These are phyloP conservation scores for Litchi chinensis DNA, from an alignment of 345 rosid genomes.

Conservation along the genomic window DNA sequence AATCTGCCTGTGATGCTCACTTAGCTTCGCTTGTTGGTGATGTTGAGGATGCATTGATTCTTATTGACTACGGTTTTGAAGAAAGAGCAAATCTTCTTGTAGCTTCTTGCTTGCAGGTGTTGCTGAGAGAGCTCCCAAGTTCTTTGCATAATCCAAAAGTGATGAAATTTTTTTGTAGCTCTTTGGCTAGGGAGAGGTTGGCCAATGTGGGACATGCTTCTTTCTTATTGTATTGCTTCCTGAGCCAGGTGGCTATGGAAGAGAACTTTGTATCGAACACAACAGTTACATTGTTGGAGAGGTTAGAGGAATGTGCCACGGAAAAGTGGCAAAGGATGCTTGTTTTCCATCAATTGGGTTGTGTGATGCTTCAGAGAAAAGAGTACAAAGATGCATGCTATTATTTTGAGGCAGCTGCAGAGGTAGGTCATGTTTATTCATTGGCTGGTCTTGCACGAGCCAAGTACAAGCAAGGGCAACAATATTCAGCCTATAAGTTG, in stretches of 20 bases:
- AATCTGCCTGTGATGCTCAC: constrained; percentile 69
- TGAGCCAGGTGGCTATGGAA: constrained; percentile 80
- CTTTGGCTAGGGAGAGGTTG: constrained; percentile 61
- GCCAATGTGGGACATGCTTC: constrained; percentile 62
- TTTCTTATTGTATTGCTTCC: constrained; percentile 78
- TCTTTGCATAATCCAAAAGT: constrained; percentile 52
- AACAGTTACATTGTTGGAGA: constrained; percentile 59
- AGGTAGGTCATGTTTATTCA: constrained; percentile 83
- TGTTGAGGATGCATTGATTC: constrained; percentile 62
- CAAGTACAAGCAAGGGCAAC: constrained; percentile 73
- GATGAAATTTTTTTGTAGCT: constrained; percentile 59
- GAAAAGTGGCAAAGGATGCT: constrained; percentile 80
- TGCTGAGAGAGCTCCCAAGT: constrained; percentile 73
- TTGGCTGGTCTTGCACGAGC: constrained; percentile 80
- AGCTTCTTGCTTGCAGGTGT: constrained; percentile 84
- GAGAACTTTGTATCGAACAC: constrained; percentile 46
- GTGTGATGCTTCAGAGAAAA: constrained; percentile 64
- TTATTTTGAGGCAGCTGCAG: constrained; percentile 69
- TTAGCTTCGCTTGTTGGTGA: constrained; percentile 62
- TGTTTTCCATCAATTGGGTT: constrained; percentile 79
- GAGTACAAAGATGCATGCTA: constrained; percentile 58
- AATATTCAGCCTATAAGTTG: constrained; percentile 65
- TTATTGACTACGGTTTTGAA: constrained; percentile 77
- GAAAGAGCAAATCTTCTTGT: constrained; percentile 68
- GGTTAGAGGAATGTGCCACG: constrained; percentile 62